Evolutionary conservation across 2,329 filamentous ascomycete genomes (phyloP).

Genomic region (Dryadomyces quercivorus): DNA sequence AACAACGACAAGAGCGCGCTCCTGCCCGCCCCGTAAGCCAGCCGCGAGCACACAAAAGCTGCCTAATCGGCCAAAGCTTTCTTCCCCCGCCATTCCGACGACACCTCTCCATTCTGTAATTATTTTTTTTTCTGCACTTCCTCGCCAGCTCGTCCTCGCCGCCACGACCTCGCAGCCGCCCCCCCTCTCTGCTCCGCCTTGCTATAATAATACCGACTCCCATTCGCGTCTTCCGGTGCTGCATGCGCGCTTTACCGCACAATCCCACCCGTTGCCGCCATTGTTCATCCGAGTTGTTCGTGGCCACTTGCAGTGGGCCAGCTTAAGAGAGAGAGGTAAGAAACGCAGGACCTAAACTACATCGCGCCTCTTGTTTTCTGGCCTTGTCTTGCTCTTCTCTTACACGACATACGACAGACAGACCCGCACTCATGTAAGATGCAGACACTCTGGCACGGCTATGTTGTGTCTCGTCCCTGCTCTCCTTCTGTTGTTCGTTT

Average conservation of each 20-base stretch:
- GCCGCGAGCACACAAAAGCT: background rate
- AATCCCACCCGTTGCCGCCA: background rate
- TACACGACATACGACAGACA: background rate
- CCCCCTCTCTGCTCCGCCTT: background rate
- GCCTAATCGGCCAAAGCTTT: background rate
- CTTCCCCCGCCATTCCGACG: conserved; percentile 4
- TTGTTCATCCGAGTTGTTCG: background rate
- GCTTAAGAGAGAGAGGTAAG: background rate
- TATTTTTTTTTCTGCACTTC: background rate
- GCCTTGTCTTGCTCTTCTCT: background rate
- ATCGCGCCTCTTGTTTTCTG: background rate
- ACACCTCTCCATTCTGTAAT: background rate
- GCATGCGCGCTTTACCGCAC: background rate
- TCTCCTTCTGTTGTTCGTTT: background rate
- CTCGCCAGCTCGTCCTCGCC: background rate
- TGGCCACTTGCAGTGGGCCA: too few species aligned
- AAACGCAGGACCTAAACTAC: background rate
- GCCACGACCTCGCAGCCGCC: too few species aligned
- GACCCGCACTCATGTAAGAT: background rate
- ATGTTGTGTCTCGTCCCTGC: background rate
- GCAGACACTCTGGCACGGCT: background rate
- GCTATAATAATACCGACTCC: too few species aligned
- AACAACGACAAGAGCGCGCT: background rate
- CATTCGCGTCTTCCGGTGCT: background rate
- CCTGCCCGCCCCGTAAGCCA: background rate